These are phyloP conservation scores for Trichophyton rubrum DNA, from an alignment of 2,329 filamentous ascomycete species.

Conservation along the genomic window DNA sequence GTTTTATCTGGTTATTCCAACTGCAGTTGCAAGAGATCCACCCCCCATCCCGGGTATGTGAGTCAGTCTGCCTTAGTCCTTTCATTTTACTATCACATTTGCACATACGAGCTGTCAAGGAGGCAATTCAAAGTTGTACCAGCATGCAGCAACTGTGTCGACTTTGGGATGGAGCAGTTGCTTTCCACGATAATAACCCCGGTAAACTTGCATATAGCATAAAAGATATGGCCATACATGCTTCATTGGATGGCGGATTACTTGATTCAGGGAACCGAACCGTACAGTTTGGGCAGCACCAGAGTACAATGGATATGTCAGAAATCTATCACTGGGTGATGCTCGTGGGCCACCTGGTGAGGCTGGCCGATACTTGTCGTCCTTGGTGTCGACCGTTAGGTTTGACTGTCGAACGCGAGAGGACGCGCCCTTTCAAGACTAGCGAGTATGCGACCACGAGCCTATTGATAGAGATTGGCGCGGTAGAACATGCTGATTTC, in stretches of 20 bases:
- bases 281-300: constrained; percentile 22
- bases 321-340: constrained; percentile 20
- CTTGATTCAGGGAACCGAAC: constrained; percentile 11
- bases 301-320: constrained; percentile 15
- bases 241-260: not conserved
- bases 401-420: not conserved
- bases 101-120: not conserved
- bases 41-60: constrained; percentile 9
- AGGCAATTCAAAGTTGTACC: constrained; percentile 7
- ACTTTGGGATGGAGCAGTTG: constrained; percentile 9
- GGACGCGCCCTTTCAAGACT: not conserved
- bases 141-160: constrained; percentile 5
- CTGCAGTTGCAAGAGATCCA: constrained; percentile 18
- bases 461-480: constrained; percentile 6
- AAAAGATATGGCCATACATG: constrained; percentile 3
- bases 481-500: constrained; percentile 6
- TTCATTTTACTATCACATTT: constrained; percentile 6
- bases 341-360: constrained; percentile 14
- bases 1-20: constrained; percentile 17
- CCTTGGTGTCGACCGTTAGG: constrained; percentile 4
- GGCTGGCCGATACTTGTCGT: constrained; percentile 8
- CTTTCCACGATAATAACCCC: not conserved
- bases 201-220: constrained; percentile 7
- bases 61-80: constrained; percentile 3
- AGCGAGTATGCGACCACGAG: not conserved